Percentiles rank a stretch among this genome's conserved stretches.
Evolutionary conservation across 2,329 filamentous ascomycete genomes (phyloP).

Genomic region (Alternaria brassicicola): DNA sequence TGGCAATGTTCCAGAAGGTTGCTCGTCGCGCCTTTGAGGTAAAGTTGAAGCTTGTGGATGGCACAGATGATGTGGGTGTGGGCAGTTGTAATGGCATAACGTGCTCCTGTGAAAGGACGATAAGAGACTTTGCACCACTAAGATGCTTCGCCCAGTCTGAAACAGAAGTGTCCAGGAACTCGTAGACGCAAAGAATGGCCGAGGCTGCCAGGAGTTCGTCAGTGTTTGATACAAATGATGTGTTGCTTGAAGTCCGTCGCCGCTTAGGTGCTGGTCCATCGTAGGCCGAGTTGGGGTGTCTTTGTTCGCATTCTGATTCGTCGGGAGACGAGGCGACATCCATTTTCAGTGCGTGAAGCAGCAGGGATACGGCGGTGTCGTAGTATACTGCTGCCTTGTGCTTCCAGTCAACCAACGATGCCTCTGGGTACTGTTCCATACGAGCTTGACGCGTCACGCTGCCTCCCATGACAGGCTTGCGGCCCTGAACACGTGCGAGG

Average conservation of each 20-base stretch:
- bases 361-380: slow-evolving; percentile 61
- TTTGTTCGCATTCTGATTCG: slow-evolving; percentile 35
- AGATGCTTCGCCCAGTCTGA: slow-evolving; percentile 69
- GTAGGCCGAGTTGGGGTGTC: slow-evolving; percentile 11
- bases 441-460: slow-evolving; percentile 56
- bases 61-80: slow-evolving; percentile 44
- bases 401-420: slow-evolving; percentile 60
- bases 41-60: slow-evolving; percentile 33
- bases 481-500: slow-evolving; percentile 60
- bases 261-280: slow-evolving; percentile 43
- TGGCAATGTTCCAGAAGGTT: slow-evolving; percentile 71
- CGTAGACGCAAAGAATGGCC: slow-evolving; percentile 70
- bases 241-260: slow-evolving; percentile 52
- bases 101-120: slow-evolving; percentile 61
- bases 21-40: slow-evolving; percentile 63
- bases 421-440: slow-evolving; percentile 60
- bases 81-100: slow-evolving; percentile 54
- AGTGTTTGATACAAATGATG: slow-evolving; percentile 51
- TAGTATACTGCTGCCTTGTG: slow-evolving; percentile 67
- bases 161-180: slow-evolving; percentile 69
- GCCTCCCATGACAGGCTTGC: slow-evolving; percentile 58
- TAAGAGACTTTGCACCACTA: slow-evolving; percentile 68
- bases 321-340: slow-evolving; percentile 41
- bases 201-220: slow-evolving; percentile 70
- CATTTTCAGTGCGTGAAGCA: slow-evolving; percentile 45